Evolutionary conservation across 305 asterid species (phyloP), one percentile per base, ranked within the genome.

Genomic region (Fraxinus velutina): DNA sequence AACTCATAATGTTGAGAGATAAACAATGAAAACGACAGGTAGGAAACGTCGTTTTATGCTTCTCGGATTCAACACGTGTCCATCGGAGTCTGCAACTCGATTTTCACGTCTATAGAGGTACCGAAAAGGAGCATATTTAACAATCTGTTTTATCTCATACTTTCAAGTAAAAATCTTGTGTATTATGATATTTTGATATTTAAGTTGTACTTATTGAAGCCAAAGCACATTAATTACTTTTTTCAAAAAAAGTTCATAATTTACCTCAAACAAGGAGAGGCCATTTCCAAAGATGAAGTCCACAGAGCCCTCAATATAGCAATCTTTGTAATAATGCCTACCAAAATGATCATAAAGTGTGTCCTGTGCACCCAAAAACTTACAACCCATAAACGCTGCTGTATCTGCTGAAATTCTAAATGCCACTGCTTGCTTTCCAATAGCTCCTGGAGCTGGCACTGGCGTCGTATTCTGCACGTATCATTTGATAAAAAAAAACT

Each of bases 391-490:
- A 36, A 94, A 91, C 2, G 91, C 88, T 5, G 94, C 98, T 27
- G 95, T 93, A 83, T 94, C 98, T 19, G 92, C 98, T 30, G 97
- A 94, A 89, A 94, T 94, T 17, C 98, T 86, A 30, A 94, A 88
- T 6, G 98, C 98, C 72, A 94, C 98, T 4, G 98, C 97, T 80
- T 94, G 97, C 83, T 92, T 92, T 85, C 98, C 98, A 0, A 93
- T 77, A 1, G 97, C 97, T 17, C 98, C 98, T 1, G 97, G 87
- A 8, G 87, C 78, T 4, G 98, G 97, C 55, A 91, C 94, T 22
- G 98, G 97, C 0, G 96, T 86, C 6, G 97, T 93, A 81, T 94
- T 94, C 98, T 94, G 89, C 81, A 80, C 64, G 4, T 77, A 64
- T 36, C 2, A 74, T 52, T 52, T 5, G 64, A 52, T 1, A 44